Evolutionary conservation across 176 grass and related monocot genomes (phyloP).

Genomic region (Ensete glaucum): DNA sequence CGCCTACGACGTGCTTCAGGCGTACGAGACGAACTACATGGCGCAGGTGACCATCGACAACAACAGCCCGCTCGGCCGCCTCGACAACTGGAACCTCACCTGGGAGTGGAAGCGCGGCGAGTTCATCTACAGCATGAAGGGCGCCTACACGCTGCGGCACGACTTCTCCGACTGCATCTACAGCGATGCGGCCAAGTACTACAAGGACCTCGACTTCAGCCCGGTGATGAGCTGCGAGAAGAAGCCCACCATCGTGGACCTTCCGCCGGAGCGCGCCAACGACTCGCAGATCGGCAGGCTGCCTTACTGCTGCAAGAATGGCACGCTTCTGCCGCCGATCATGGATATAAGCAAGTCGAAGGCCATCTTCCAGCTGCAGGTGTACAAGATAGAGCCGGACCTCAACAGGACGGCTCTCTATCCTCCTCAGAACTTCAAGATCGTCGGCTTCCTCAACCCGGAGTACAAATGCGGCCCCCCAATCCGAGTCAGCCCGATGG

Average conservation of each 20-base stretch:
- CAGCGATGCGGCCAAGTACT: constrained; percentile 58
- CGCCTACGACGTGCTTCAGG: constrained; percentile 74
- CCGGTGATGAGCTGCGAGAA: constrained; percentile 67
- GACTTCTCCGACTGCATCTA: constrained; percentile 63
- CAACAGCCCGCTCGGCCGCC: constrained; percentile 74
- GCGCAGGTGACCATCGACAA: constrained; percentile 81
- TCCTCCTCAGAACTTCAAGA: constrained; percentile 74
- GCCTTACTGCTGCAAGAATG: constrained; percentile 91
- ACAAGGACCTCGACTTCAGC: constrained; percentile 71
- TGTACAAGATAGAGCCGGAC: constrained; percentile 82
- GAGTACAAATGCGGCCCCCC: constrained; percentile 55
- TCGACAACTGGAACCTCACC: constrained; percentile 97
- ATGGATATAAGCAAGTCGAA: constrained; percentile 60
- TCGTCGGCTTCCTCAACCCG: constrained; percentile 69
- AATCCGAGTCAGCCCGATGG: constrained; percentile 57
- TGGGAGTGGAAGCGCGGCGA: constrained; percentile 97
- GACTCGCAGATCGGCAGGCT: constrained; percentile 62
- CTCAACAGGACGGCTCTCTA: constrained; percentile 72
- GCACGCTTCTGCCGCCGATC: constrained; percentile 54
- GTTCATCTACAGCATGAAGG: constrained; percentile 82
- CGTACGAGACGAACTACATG: constrained; percentile 56
- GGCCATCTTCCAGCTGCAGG: constrained; percentile 68
- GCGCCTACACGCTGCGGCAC: constrained; percentile 65
- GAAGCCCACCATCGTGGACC: constrained; percentile 79
- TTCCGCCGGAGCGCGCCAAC: constrained; percentile 79